phyloP scores from a whole-genome alignment of 2,329 filamentous ascomycete genomes.

The Aspergillus sp. region DNA sequence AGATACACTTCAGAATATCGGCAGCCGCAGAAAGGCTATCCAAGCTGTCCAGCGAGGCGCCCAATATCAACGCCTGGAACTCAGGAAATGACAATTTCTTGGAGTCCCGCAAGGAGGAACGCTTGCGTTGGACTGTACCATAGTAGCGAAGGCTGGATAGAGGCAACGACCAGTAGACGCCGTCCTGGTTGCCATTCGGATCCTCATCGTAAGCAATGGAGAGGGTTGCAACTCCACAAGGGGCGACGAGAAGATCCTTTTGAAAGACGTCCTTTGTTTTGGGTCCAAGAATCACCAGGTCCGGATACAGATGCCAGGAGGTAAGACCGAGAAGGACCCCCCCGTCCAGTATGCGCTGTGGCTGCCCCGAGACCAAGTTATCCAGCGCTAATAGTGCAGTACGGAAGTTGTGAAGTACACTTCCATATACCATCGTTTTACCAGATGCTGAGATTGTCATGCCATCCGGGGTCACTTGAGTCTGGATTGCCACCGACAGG shows the following conservation, averaged over 20 bases:
- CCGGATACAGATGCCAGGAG: slow-evolving; percentile 13
- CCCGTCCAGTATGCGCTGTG: slow-evolving; percentile 6
- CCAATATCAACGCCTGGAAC: neutral
- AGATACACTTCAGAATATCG: neutral
- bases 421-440: neutral
- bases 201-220: slow-evolving; percentile 2
- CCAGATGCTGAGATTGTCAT: neutral
- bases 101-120: slow-evolving; percentile 6
- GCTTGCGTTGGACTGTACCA: neutral
- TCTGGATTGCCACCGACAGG: slow-evolving; percentile 4
- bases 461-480: neutral
- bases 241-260: neutral
- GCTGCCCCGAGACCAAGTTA: neutral
- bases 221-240: slow-evolving; percentile 5
- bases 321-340: slow-evolving; percentile 5
- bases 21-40: neutral
- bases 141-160: slow-evolving; percentile 12
- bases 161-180: slow-evolving; percentile 13
- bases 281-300: slow-evolving; percentile 3
- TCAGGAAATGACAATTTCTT: neutral
- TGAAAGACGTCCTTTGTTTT: neutral
- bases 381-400: slow-evolving; percentile 4
- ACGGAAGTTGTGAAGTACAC: slow-evolving; percentile 5
- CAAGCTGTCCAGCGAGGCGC: slow-evolving; percentile 1
- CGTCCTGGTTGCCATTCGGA: slow-evolving; percentile 5